Base-by-base conservation (phyloP, 371 early-diverging fungal species). In the Mortierella sp. region DNA sequence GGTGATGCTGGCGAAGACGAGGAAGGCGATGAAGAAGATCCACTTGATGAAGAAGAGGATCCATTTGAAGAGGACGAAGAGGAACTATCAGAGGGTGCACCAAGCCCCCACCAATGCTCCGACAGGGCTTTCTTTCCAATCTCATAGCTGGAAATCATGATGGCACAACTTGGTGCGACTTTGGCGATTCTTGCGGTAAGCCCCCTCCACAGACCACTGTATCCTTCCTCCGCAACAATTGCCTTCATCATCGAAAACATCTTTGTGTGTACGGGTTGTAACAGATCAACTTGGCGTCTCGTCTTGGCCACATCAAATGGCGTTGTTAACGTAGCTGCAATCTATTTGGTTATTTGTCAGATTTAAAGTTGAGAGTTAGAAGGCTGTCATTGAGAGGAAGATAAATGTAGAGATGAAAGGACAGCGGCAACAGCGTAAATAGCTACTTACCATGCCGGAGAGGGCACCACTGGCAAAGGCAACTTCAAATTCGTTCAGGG, bases 221-320 rank as follows among this genome's bases (percentile, higher is more conserved):
- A 79, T 0, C 99, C 99, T 82, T 97, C 96, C 26, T 90, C 91
- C 7, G 78, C 79, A 47, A 94, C 91, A 60, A 97, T 94, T 52
- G 88, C 90, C 57, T 78, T 78, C 89, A 95, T 90, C n/a, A 82
- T 54, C 21, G 60, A 44, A 7, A 58, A 19, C 72, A 76, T 87
- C 72, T 74, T 75, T 58, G 80, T 76, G 38, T 81, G 79, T 0
- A 71, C 75, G 8, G 82, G 82, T 47, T 84, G 77, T 11, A 72
- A 44, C 31, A 80, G 50, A 78, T 90, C 87, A 0, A 95, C 93
- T 82, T 97, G 97, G 76, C 96, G 91, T 34, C 95, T 89, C 0
- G 99, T 98, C 85, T 99, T 99, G 73, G 96, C 96, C 6, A 99
- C 98, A 88, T 99, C 99, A 91, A 99, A 99, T 19, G 99, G 99